Evolutionary conservation across 805 yeast species (phyloP).

Genomic region (Kuraishia cidri): DNA sequence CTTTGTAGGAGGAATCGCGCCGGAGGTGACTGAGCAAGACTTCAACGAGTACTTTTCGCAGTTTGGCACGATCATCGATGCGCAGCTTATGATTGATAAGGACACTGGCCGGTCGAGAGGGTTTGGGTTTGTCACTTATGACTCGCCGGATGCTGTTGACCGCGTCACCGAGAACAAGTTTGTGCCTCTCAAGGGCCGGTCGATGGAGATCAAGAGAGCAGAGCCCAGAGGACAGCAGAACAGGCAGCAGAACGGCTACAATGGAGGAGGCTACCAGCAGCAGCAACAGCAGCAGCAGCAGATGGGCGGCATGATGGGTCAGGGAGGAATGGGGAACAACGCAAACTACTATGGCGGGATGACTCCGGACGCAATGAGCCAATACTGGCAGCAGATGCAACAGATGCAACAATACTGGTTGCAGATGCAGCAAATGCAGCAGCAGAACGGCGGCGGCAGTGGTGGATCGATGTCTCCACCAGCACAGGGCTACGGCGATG

Average conservation of each 20-base stretch:
- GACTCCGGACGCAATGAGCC: conserved; percentile 50
- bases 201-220: conserved; percentile 78
- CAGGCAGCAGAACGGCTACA: conserved; percentile 18
- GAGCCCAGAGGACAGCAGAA: conserved; percentile 70
- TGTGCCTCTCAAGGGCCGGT: conserved; percentile 76
- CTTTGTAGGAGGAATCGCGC: conserved; percentile 94
- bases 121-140: conserved; percentile 94
- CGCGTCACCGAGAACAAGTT: conserved; percentile 75
- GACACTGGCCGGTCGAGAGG: conserved; percentile 97
- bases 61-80: conserved; percentile 89
- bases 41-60: conserved; percentile 79
- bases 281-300: conserved; percentile 10
- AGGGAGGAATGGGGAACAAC: conserved; percentile 7
- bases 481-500: too few species aligned
- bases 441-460: too few species aligned
- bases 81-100: conserved; percentile 94
- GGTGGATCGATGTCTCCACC: too few species aligned
- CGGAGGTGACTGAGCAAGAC: conserved; percentile 86
- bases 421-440: conserved; percentile 47
- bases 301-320: conserved; percentile 3
- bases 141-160: conserved; percentile 90
- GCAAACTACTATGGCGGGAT: conserved; percentile 9
- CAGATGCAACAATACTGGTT: conserved; percentile 49
- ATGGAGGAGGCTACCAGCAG: conserved; percentile 7
- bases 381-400: conserved; percentile 55